Percentiles rank a stretch among this genome's conserved stretches.
phyloP scores from a whole-genome alignment of 345 rosid species.

The Trapa incisa region DNA sequence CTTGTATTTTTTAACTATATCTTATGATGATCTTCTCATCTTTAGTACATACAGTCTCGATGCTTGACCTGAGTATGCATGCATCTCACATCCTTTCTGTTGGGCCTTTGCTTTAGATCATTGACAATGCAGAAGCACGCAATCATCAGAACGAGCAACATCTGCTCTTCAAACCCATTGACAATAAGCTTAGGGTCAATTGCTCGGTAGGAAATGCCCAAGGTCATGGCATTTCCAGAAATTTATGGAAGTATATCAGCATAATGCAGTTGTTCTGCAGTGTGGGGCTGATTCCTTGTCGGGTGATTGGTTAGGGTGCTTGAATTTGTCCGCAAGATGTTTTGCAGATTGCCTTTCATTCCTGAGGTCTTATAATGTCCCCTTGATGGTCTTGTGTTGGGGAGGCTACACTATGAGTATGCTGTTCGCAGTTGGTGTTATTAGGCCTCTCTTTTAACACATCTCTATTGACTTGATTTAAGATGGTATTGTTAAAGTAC shows the following conservation, averaged over 20 bases:
- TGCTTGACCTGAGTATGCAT: conserved; percentile 58
- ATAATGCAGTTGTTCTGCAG: conserved; percentile 97
- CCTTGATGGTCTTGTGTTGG: conserved; percentile 95
- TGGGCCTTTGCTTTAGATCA: conserved; percentile 74
- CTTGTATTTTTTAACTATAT: background rate
- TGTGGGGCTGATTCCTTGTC: conserved; percentile 97
- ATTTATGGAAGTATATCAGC: conserved; percentile 94
- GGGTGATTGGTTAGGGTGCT: conserved; percentile 94
- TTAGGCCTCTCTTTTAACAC: conserved; percentile 43
- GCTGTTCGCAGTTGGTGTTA: conserved; percentile 99
- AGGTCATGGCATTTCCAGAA: conserved; percentile 53
- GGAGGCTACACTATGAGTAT: conserved; percentile 97
- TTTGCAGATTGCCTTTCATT: conserved; percentile 93
- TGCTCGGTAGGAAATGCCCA: conserved; percentile 48
- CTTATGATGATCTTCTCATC: background rate
- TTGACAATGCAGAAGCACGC: conserved; percentile 77
- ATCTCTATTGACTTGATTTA: background rate
- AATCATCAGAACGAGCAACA: conserved; percentile 65
- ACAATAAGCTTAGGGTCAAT: conserved; percentile 49
- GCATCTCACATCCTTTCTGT: conserved; percentile 61
- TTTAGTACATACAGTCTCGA: conserved; percentile 5
- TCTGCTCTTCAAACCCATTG: conserved; percentile 61
- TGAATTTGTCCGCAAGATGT: conserved; percentile 90
- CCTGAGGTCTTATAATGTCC: conserved; percentile 81
- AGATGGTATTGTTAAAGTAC: background rate